Evolutionary conservation across 225 moss, liverwort and hornwort species (phyloP).

Genomic region (Anthoceros angustus): DNA sequence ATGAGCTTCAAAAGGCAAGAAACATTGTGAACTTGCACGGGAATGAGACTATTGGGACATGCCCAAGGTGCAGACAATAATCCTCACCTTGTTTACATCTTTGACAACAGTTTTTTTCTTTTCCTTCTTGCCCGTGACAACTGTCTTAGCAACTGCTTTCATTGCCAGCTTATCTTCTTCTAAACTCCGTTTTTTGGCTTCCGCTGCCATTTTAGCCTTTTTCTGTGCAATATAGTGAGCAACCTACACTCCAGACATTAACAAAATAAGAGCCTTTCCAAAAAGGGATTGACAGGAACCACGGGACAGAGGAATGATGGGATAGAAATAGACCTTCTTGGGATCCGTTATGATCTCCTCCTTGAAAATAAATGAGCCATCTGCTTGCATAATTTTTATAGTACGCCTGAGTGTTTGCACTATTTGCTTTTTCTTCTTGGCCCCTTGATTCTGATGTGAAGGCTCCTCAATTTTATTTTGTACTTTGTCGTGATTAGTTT

Average conservation of each 20-base stretch:
- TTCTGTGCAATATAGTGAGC: slow-evolving; percentile 87
- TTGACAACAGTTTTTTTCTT: slow-evolving; percentile 45
- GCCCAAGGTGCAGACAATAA: neutral
- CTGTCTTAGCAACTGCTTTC: slow-evolving; percentile 50
- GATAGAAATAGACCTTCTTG: slow-evolving; percentile 45
- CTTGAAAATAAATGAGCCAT: slow-evolving; percentile 70
- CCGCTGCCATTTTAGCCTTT: slow-evolving; percentile 45
- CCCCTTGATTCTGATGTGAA: slow-evolving; percentile 38
- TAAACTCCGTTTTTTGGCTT: slow-evolving; percentile 27
- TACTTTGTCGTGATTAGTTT: slow-evolving; percentile 35
- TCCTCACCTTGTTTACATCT: slow-evolving; percentile 31
- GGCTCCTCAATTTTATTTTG: slow-evolving; percentile 28
- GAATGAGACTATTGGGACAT: too few species aligned
- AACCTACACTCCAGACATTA: slow-evolving; percentile 29
- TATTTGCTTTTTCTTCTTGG: slow-evolving; percentile 56
- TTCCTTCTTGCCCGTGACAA: slow-evolving; percentile 29
- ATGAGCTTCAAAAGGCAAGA: neutral
- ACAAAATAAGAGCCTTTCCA: neutral
- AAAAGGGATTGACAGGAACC: neutral
- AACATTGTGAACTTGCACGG: too few species aligned
- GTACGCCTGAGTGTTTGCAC: slow-evolving; percentile 55
- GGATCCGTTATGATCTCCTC: slow-evolving; percentile 85
- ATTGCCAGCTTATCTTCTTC: slow-evolving; percentile 42
- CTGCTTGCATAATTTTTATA: slow-evolving; percentile 58
- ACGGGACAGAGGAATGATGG: neutral